Conservation (phyloP, 768 basidiomycete species). For the Lanmaoa pseudosensibilis region DNA sequence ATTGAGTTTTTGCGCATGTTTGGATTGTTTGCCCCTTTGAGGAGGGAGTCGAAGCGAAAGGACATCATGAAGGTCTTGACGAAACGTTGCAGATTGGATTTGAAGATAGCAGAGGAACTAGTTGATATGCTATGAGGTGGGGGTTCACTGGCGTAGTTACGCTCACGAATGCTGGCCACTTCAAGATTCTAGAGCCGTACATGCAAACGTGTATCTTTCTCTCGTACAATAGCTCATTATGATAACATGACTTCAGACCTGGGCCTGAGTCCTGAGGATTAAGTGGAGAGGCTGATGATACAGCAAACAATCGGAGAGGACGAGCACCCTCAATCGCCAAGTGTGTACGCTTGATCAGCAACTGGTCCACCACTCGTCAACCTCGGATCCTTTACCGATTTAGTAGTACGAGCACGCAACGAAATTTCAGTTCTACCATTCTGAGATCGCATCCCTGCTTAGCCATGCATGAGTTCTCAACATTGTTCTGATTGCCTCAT, state of each 20-base stretch:
- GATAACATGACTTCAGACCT: neutral
- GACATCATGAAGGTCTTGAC: conserved; percentile 25
- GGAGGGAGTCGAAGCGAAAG: conserved; percentile 22
- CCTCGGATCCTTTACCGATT: neutral
- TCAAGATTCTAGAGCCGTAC: neutral
- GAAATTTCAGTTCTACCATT: neutral
- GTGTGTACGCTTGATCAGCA: neutral
- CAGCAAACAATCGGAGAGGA: neutral
- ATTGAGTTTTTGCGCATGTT: conserved; percentile 26
- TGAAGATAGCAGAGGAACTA: conserved; percentile 21
- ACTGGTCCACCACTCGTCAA: neutral
- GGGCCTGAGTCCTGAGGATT: neutral
- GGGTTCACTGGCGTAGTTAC: neutral
- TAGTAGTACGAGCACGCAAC: neutral
- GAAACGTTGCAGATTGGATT: conserved; percentile 30
- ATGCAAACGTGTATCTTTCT: conserved; percentile 6
- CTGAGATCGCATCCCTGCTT: too few relatives aligned
- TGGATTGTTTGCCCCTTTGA: conserved; percentile 25
- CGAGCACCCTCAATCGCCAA: neutral
- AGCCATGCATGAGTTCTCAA: too few relatives aligned
- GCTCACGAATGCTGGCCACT: neutral
- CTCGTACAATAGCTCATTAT: neutral
- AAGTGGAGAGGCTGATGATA: neutral
- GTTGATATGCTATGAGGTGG: conserved; percentile 16
- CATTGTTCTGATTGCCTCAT: neutral